A percentile compares a stretch with the other conserved stretches of the same genome.
Evolutionary conservation across 2,329 filamentous ascomycete genomes (phyloP).

Genomic region (Ilyonectria sp.): DNA sequence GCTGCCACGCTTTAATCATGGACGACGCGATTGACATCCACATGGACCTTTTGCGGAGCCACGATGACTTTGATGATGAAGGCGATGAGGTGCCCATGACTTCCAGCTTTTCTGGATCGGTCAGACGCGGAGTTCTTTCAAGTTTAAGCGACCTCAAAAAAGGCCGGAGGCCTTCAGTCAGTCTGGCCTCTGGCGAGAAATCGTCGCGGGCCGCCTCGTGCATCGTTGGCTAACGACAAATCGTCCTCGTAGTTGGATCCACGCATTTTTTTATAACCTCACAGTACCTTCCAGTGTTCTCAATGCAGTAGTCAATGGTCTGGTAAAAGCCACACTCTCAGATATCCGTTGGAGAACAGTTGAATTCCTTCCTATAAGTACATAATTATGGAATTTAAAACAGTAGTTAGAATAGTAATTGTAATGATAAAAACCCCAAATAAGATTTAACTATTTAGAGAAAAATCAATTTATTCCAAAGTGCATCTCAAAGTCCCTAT

Average conservation of each 20-base stretch:
- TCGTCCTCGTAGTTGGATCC: too few relatives aligned
- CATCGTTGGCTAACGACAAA: neutral
- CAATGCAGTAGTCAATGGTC: conserved; percentile 77
- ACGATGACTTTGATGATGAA: neutral
- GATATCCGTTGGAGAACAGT: too few relatives aligned
- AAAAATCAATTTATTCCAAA: too few relatives aligned
- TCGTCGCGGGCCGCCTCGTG: neutral
- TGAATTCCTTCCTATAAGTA: too few relatives aligned
- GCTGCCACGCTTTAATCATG: neutral
- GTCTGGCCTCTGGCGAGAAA: conserved; percentile 7
- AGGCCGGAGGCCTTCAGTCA: neutral
- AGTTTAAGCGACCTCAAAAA: neutral
- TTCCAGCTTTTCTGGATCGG: conserved; percentile 8
- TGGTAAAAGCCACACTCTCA: conserved; percentile 60
- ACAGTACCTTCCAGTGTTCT: conserved; percentile 72
- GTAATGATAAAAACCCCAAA: too few relatives aligned
- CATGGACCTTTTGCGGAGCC: neutral
- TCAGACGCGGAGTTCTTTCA: neutral
- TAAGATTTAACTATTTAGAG: too few relatives aligned
- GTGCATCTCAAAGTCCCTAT: too few relatives aligned
- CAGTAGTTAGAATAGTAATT: too few relatives aligned
- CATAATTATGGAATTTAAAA: too few relatives aligned
- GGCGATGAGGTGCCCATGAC: neutral
- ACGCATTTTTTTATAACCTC: too few relatives aligned
- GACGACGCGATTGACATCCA: neutral